A percentile compares a stretch with the other conserved stretches of the same genome.
Evolutionary conservation across 768 basidiomycete species (phyloP).

Genomic region (Psilocybe tampanensis): DNA sequence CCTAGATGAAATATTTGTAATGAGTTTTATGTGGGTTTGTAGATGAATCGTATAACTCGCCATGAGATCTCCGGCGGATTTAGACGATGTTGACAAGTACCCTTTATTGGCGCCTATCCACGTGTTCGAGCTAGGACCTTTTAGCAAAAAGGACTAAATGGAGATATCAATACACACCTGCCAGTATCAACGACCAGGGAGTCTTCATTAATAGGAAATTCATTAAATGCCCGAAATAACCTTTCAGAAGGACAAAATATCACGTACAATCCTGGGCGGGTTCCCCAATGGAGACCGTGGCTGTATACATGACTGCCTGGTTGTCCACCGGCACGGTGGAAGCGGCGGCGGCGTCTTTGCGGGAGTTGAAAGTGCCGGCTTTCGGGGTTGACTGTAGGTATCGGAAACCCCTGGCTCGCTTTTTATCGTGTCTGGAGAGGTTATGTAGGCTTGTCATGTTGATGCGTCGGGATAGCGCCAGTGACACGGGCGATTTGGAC

Average conservation of each 20-base stretch:
- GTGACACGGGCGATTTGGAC: conserved; percentile 5
- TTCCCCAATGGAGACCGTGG: conserved; percentile 50
- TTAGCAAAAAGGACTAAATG: background rate
- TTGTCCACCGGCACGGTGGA: conserved; percentile 4
- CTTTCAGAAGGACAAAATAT: conserved; percentile 15
- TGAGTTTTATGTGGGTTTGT: too few species aligned
- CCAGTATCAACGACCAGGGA: conserved; percentile 57
- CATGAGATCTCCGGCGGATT: conserved; percentile 47
- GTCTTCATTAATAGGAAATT: conserved; percentile 34
- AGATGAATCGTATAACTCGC: conserved; percentile 22
- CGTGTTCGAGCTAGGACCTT: conserved; percentile 59
- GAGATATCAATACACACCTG: conserved; percentile 30
- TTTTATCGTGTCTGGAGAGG: conserved; percentile 16
- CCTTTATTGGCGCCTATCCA: conserved; percentile 57
- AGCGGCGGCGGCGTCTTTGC: background rate
- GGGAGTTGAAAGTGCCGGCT: background rate
- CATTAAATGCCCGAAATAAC: background rate
- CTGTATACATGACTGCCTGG: conserved; percentile 42
- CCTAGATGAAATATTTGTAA: background rate
- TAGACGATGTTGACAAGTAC: conserved; percentile 51
- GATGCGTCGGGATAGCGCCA: conserved; percentile 15
- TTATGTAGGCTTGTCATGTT: conserved; percentile 18
- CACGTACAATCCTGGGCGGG: conserved; percentile 50
- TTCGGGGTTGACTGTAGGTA: background rate
- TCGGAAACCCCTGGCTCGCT: conserved; percentile 13